Evolutionary conservation across 1,284 basidiomycete genomes (phyloP).

Genomic region (Earliella scabrosa): DNA sequence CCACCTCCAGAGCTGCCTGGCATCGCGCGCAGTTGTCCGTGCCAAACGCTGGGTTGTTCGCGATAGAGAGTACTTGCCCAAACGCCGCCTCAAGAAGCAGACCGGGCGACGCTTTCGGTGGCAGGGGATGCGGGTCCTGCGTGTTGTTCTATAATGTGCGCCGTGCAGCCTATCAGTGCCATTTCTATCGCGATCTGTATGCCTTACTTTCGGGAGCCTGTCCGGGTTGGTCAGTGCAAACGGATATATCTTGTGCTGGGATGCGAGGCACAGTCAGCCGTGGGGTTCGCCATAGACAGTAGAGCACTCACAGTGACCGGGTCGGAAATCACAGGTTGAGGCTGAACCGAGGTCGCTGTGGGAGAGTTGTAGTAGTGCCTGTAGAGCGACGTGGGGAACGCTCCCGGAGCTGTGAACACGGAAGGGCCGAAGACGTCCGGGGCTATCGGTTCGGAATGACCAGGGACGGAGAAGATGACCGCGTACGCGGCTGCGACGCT

Average conservation of each 20-base stretch:
- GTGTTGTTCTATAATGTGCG: slow-evolving; percentile 50
- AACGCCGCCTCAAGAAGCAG: slow-evolving; percentile 54
- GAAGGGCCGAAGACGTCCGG: slow-evolving; percentile 40
- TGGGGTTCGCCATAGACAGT: neutral
- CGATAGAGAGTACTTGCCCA: slow-evolving; percentile 57
- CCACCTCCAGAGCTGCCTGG: slow-evolving; percentile 61
- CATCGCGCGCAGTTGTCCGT: slow-evolving; percentile 64
- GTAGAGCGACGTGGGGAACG: slow-evolving; percentile 67
- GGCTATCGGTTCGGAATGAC: slow-evolving; percentile 12
- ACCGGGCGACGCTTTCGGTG: slow-evolving; percentile 51
- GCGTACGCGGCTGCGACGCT: slow-evolving; percentile 12
- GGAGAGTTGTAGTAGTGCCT: slow-evolving; percentile 72
- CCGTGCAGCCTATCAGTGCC: neutral
- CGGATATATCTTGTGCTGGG: slow-evolving; percentile 60
- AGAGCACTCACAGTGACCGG: slow-evolving; percentile 54
- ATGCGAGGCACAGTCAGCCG: neutral
- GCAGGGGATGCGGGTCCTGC: slow-evolving; percentile 67
- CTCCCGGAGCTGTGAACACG: slow-evolving; percentile 61
- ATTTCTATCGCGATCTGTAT: neutral
- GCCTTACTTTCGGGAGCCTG: slow-evolving; percentile 50
- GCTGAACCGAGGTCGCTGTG: slow-evolving; percentile 67
- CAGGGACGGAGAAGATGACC: slow-evolving; percentile 14
- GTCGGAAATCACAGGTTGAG: slow-evolving; percentile 73
- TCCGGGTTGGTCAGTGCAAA: slow-evolving; percentile 62
- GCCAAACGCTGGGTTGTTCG: slow-evolving; percentile 52